Evolutionary conservation across 495 filamentous ascomycete species (phyloP).

Genomic region (Hypoxylon rickii): DNA sequence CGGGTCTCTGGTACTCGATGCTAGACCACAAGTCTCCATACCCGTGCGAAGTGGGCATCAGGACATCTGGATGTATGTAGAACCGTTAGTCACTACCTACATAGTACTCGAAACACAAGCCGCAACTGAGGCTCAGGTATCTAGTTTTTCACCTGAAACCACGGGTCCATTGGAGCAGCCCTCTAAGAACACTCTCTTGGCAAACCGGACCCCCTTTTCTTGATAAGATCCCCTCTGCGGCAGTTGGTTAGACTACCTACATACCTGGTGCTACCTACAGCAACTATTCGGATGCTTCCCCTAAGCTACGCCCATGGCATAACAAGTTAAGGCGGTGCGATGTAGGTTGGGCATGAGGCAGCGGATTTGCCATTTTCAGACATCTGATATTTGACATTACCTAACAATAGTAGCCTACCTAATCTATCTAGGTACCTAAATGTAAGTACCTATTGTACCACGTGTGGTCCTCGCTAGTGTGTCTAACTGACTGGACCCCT

Average conservation of each 20-base stretch:
- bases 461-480: slow-evolving; percentile 13
- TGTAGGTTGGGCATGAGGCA: slow-evolving; percentile 2
- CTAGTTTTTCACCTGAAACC: slow-evolving; percentile 31
- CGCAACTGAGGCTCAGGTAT: slow-evolving; percentile 23
- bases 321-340: slow-evolving; percentile 19
- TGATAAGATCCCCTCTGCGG: not conserved
- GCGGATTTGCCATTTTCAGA: slow-evolving; percentile 4
- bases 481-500: slow-evolving; percentile 16
- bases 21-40: slow-evolving; percentile 9
- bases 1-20: slow-evolving; percentile 5
- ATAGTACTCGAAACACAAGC: slow-evolving; percentile 25
- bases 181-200: slow-evolving; percentile 8
- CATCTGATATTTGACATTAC: too few species aligned
- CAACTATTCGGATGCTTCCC: not conserved
- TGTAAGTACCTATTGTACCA: slow-evolving; percentile 22
- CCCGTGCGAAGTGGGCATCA: slow-evolving; percentile 2
- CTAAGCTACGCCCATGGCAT: not conserved
- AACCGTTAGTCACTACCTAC: slow-evolving; percentile 23
- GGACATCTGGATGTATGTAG: slow-evolving; percentile 6
- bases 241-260: not conserved
- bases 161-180: too few species aligned
- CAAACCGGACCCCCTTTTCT: slow-evolving; percentile 5
- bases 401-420: slow-evolving; percentile 8
- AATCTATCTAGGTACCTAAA: too few species aligned
- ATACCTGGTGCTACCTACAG: too few species aligned